Conservation (phyloP, 805 yeast genomes). For the Babjeviella inositovora region DNA sequence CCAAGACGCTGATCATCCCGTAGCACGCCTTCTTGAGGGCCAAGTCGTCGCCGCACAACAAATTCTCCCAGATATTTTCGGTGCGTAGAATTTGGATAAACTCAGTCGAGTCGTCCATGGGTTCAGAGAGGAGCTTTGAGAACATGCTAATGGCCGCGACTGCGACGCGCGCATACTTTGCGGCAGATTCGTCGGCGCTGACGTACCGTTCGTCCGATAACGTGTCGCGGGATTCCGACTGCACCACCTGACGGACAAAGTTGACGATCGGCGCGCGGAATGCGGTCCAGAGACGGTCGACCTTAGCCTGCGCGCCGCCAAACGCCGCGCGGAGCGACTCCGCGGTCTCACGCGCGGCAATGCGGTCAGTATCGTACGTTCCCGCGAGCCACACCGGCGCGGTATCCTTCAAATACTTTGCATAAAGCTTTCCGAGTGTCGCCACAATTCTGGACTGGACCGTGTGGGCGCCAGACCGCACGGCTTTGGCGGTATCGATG, state of each 20-base stretch:
- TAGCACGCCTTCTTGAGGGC: not conserved
- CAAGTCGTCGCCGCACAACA: not conserved
- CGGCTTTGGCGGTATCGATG: conserved; percentile 50
- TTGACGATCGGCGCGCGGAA: conserved; percentile 41
- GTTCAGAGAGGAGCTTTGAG: conserved; percentile 13
- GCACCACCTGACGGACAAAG: conserved; percentile 32
- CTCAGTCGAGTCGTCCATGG: conserved; percentile 4
- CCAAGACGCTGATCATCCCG: not conserved
- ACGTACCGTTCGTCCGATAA: conserved; percentile 64
- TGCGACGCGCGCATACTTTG: conserved; percentile 46
- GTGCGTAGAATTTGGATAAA: conserved; percentile 7
- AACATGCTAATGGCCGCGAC: conserved; percentile 32
- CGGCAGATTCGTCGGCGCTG: conserved; percentile 44
- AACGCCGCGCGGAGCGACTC: conserved; percentile 36
- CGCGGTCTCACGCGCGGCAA: conserved; percentile 34
- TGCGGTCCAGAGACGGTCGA: conserved; percentile 41
- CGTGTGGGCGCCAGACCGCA: conserved; percentile 47
- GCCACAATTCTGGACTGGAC: conserved; percentile 40
- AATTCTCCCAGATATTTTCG: no score
- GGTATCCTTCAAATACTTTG: conserved; percentile 54
- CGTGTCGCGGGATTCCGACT: conserved; percentile 41
- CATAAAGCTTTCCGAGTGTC: conserved; percentile 33
- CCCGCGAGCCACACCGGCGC: conserved; percentile 68
- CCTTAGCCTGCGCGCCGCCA: conserved; percentile 32
- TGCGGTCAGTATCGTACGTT: conserved; percentile 48